phyloP scores from a whole-genome alignment of 2,329 filamentous ascomycete genomes.

The Podosphaera xanthii region DNA sequence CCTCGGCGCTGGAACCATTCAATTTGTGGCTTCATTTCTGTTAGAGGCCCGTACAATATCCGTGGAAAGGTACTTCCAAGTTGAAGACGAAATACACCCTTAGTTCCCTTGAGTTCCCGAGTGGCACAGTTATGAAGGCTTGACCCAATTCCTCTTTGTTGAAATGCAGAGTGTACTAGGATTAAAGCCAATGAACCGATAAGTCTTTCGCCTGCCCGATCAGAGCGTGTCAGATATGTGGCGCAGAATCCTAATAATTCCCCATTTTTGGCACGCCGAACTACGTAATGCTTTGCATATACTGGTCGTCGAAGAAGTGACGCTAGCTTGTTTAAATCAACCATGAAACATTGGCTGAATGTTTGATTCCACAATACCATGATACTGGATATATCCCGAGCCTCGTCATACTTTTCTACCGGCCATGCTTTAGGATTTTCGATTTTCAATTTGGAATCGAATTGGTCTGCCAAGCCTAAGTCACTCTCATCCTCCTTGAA shows the following conservation, averaged over 20 bases:
- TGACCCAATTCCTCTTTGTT: constrained; percentile 27
- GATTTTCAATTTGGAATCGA: not conserved
- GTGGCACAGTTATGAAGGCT: constrained; percentile 29
- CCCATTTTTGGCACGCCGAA: constrained; percentile 23
- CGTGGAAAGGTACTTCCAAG: constrained; percentile 36
- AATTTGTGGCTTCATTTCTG: constrained; percentile 17
- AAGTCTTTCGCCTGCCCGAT: constrained; percentile 27
- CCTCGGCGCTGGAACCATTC: constrained; percentile 31
- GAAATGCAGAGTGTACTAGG: constrained; percentile 26
- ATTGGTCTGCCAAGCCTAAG: not conserved
- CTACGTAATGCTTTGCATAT: constrained; percentile 33
- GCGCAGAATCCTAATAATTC: constrained; percentile 33
- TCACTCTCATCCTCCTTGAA: constrained; percentile 21
- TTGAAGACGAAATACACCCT: constrained; percentile 29
- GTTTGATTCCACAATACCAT: constrained; percentile 12
- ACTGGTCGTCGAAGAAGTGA: constrained; percentile 29
- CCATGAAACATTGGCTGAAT: constrained; percentile 20
- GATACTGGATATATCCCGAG: constrained; percentile 11
- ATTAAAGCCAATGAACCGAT: constrained; percentile 32
- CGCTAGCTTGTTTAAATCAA: constrained; percentile 21
- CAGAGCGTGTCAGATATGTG: constrained; percentile 33
- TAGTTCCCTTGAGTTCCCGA: constrained; percentile 24
- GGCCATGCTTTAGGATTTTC: constrained; percentile 10
- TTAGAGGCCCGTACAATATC: constrained; percentile 29
- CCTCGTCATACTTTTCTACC: constrained; percentile 14